Percentiles rank a stretch among this genome's conserved stretches.
Evolutionary conservation across 306 rosid species (phyloP).

Genomic region (Ziziphus jujuba): DNA sequence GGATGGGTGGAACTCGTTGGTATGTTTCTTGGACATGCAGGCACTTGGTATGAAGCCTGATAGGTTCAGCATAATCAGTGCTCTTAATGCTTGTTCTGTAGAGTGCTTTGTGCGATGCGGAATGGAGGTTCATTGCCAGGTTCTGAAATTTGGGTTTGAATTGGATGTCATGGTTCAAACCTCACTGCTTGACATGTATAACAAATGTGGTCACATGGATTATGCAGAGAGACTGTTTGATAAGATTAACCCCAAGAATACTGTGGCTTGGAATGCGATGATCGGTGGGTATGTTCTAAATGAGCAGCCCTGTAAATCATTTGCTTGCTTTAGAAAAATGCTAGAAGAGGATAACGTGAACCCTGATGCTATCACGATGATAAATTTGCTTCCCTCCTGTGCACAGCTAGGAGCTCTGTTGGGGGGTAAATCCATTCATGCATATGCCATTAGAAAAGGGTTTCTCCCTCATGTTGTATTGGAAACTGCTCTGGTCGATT

Average conservation of each 20-base stretch:
- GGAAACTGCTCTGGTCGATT: conserved; percentile 51
- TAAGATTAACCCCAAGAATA: conserved; percentile 30
- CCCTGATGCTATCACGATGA: conserved; percentile 45
- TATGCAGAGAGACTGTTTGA: conserved; percentile 47
- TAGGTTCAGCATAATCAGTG: conserved; percentile 39
- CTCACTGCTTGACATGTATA: conserved; percentile 52
- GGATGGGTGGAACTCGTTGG: conserved; percentile 33
- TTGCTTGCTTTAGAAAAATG: conserved; percentile 44
- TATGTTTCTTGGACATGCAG: conserved; percentile 44
- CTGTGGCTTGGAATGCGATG: conserved; percentile 64
- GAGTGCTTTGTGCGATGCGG: conserved; percentile 28
- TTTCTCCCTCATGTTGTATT: conserved; percentile 53
- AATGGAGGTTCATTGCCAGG: conserved; percentile 48
- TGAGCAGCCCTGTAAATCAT: conserved; percentile 20
- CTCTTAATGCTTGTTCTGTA: conserved; percentile 47
- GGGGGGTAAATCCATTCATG: conserved; percentile 55
- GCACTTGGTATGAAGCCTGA: conserved; percentile 41
- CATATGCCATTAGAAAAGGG: conserved; percentile 48
- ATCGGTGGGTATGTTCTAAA: conserved; percentile 43
- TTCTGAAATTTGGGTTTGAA: conserved; percentile 40
- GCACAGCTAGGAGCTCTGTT: conserved; percentile 38
- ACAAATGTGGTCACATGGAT: conserved; percentile 42
- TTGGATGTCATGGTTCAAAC: conserved; percentile 48
- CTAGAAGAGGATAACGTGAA: conserved; percentile 33
- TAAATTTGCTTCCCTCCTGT: conserved; percentile 56